Base-by-base conservation (phyloP, 106 monocot species). In the Gastrodia elata region DNA sequence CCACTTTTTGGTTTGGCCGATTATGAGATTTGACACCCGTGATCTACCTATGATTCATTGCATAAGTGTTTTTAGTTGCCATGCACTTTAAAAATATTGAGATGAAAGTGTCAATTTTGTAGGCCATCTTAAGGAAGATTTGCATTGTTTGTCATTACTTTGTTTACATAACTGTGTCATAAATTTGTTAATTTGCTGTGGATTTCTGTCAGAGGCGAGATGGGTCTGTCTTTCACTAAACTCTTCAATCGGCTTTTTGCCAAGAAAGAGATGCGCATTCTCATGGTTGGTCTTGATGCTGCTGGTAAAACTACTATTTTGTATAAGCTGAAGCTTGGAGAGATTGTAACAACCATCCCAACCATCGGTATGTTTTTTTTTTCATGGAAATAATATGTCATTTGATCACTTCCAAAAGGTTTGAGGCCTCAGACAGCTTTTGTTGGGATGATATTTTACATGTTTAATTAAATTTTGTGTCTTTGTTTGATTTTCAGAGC, bases 241-340 rank as follows among this genome's bases (percentile, higher is more conserved):
- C 77, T 77, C 58, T 77, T 77, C 30, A 71, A 71, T 38, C 70
- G 71, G 38, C 77, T 77, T 41, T 77, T 77, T 59, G 77, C 77
- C 55, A 77, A 77, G 70, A 71, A 42, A 30, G 77, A 77, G 68
- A 77, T 77, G 77, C 46, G 77, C 24, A 77, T 77, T 59, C 77
- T 77, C 33, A 77, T 77, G 77, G 71, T 77, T 36, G 77, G 77
- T 57, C 77, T 77, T 58, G 77, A 77, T 41, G 77, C 77, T 40
- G 77, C 77, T 18, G 77, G 77, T 77, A 77, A 77, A 41, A 77
- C 77, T 2, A 77, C 77, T 58, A 77, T 77, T 59, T 52, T 77
- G 32, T 77, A 77, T 68, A 77, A 77, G 71, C 40, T 77, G 40
- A 77, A 77, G 59, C 71, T 77, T 27, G 77, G 77, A 71, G 77